Conservation (phyloP, 306 rosid species). For the Sphenostylis stenocarpa region DNA sequence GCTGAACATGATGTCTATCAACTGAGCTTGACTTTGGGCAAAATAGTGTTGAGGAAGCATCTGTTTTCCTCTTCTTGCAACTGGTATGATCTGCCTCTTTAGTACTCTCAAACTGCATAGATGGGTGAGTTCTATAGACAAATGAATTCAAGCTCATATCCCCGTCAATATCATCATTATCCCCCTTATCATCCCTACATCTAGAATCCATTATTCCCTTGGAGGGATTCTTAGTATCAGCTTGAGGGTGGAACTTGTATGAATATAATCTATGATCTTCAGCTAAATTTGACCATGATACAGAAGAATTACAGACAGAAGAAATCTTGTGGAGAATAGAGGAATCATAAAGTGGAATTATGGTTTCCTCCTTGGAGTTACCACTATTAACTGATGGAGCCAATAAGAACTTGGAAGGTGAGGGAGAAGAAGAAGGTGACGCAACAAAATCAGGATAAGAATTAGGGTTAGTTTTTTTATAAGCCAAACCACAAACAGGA, state of each 20-base stretch:
- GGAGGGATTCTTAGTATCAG: slow-evolving; percentile 42
- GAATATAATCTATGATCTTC: slow-evolving; percentile 37
- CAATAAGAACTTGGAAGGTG: slow-evolving; percentile 41
- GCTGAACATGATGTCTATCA: slow-evolving; percentile 11
- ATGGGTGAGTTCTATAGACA: slow-evolving; percentile 24
- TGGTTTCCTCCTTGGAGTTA: slow-evolving; percentile 25
- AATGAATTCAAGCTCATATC: slow-evolving; percentile 41
- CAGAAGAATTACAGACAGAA: slow-evolving; percentile 26
- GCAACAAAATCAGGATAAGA: slow-evolving; percentile 38
- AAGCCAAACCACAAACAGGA: slow-evolving; percentile 54
- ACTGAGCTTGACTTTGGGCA: slow-evolving; percentile 41
- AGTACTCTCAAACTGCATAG: slow-evolving; percentile 27
- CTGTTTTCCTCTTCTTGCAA: slow-evolving; percentile 66
- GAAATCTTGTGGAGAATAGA: slow-evolving; percentile 25
- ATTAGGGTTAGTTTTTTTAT: slow-evolving; percentile 62
- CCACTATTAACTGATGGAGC: slow-evolving; percentile 31
- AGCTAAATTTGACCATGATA: slow-evolving; percentile 45
- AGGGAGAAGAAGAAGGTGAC: slow-evolving; percentile 37
- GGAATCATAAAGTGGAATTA: slow-evolving; percentile 39
- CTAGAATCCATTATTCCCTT: slow-evolving; percentile 39
- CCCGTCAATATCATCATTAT: background rate
- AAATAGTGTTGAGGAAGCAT: slow-evolving; percentile 44
- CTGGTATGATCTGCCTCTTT: slow-evolving; percentile 23
- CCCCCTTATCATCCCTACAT: background rate
- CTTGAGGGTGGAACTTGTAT: slow-evolving; percentile 14